These are phyloP conservation scores for Boletus rex-veris DNA, from an alignment of 768 basidiomycete species.

Conservation along the genomic window DNA sequence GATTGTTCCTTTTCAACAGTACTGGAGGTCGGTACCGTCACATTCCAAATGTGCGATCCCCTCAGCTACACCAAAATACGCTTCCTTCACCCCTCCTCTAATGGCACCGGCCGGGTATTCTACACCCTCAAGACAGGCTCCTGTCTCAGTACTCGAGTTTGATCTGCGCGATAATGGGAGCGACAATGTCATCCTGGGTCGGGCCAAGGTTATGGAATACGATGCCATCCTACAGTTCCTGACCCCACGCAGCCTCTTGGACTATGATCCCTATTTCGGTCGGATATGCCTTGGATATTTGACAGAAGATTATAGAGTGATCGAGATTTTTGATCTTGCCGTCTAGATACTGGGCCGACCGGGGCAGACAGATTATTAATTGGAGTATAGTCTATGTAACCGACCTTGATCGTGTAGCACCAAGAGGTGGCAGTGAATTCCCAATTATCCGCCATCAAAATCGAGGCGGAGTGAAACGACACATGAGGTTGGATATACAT, in stretches of 20 bases:
- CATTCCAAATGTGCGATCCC: neutral
- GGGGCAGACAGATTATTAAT: too few relatives aligned
- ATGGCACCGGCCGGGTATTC: conserved; percentile 15
- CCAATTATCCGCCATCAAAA: too few relatives aligned
- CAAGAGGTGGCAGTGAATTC: too few relatives aligned
- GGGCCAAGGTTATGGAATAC: conserved; percentile 2
- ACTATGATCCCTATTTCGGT: conserved; percentile 22
- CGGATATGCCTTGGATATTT: conserved; percentile 10
- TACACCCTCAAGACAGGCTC: neutral
- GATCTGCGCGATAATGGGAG: neutral
- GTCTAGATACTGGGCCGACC: neutral
- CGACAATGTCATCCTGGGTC: neutral
- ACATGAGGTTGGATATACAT: too few relatives aligned
- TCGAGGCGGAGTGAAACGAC: too few relatives aligned
- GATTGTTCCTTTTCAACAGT: neutral
- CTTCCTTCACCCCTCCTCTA: conserved; percentile 6
- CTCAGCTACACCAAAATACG: too few relatives aligned
- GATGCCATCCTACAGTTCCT: neutral
- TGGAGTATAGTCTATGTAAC: too few relatives aligned
- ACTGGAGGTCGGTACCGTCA: conserved; percentile 5
- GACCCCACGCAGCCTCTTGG: neutral
- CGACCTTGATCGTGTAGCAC: too few relatives aligned
- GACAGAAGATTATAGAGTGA: neutral
- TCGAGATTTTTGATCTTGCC: conserved; percentile 19
- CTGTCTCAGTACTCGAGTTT: conserved; percentile 12